phyloP scores from a whole-genome alignment of 768 basidiomycete species.

The Lenzites betulinus region DNA sequence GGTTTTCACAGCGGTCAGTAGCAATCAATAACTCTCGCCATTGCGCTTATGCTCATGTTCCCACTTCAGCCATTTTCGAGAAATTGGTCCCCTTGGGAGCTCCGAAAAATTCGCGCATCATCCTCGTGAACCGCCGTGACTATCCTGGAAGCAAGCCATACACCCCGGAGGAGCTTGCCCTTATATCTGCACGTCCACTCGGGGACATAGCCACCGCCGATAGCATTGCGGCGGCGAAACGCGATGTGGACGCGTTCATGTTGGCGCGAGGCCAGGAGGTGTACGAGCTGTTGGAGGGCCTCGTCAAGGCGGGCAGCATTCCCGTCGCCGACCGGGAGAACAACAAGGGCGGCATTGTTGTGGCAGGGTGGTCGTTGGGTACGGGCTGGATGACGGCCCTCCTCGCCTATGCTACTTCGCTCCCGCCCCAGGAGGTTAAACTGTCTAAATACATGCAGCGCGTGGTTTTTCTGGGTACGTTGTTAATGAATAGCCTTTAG shows the following conservation, averaged over 20 bases:
- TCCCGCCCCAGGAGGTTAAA: neutral
- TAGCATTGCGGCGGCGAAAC: neutral
- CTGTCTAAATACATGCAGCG: constrained; percentile 8
- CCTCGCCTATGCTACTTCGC: constrained; percentile 1
- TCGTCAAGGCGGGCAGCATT: constrained; percentile 35
- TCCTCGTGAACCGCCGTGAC: too few species aligned
- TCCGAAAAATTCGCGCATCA: too few species aligned
- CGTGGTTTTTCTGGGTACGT: constrained; percentile 14
- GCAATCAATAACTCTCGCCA: too few species aligned
- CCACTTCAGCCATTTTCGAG: too few species aligned
- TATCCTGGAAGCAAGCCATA: too few species aligned
- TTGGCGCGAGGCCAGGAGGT: constrained; percentile 36
- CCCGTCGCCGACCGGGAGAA: constrained; percentile 20
- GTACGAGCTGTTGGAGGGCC: constrained; percentile 35
- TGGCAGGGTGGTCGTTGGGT: constrained; percentile 19
- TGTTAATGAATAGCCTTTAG: accelerated
- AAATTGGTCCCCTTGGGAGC: too few species aligned
- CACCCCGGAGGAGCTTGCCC: too few species aligned
- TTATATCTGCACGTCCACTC: neutral
- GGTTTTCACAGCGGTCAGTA: too few species aligned
- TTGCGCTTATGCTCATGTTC: too few species aligned
- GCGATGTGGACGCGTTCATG: constrained; percentile 19
- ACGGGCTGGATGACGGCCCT: constrained; percentile 9
- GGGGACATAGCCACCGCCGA: neutral
- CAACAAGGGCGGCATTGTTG: constrained; percentile 14